phyloP scores from a whole-genome alignment of 257 asterid species.

The Penstemon barbatus region DNA sequence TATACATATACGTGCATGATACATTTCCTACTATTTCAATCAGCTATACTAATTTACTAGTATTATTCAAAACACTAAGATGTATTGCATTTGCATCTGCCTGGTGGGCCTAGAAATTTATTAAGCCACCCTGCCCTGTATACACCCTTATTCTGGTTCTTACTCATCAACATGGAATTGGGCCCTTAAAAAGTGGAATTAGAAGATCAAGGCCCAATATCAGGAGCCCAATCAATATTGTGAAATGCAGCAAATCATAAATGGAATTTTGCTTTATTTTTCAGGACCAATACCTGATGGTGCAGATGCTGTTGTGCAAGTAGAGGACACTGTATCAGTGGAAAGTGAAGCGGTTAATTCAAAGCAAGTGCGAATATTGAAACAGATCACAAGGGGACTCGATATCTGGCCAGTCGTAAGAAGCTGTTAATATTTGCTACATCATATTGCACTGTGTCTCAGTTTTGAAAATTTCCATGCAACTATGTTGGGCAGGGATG shows the following conservation, averaged over 20 bases:
- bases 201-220: constrained; percentile 23
- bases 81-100: too few relatives aligned
- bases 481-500: constrained; percentile 57
- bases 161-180: constrained; percentile 16
- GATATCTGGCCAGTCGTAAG: constrained; percentile 94
- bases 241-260: constrained; percentile 10
- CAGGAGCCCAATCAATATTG: not conserved
- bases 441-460: constrained; percentile 7
- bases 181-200: constrained; percentile 14
- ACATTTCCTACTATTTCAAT: too few relatives aligned
- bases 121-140: constrained; percentile 9
- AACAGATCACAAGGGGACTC: constrained; percentile 59
- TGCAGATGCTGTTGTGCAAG: constrained; percentile 94
- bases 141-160: constrained; percentile 7
- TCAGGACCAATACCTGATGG: constrained; percentile 94
- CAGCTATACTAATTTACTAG: too few relatives aligned
- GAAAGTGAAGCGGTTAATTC: constrained; percentile 41
- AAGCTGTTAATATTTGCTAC: constrained; percentile 27
- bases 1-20: too few relatives aligned
- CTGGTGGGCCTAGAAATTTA: not conserved
- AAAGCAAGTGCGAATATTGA: constrained; percentile 69
- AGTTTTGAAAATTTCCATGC: constrained; percentile 4
- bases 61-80: too few relatives aligned
- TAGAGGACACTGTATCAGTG: constrained; percentile 67
- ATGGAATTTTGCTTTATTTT: constrained; percentile 19